Evolutionary conservation across 2,329 filamentous ascomycete species (phyloP).

Genomic region (Nectriaceae sp.): DNA sequence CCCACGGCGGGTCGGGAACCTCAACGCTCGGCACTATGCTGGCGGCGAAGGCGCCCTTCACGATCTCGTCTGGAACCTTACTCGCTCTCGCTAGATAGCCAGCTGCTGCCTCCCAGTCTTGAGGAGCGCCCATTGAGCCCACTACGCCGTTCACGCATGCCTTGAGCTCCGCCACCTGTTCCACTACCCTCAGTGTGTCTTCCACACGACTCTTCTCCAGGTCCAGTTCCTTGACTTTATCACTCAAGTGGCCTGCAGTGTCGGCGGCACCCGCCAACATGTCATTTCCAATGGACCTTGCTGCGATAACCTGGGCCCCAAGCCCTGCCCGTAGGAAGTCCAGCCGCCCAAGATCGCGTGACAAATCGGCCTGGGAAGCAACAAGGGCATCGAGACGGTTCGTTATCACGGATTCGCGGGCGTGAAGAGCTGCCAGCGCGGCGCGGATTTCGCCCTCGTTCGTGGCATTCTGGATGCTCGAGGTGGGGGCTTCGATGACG

Average conservation of each 20-base stretch:
- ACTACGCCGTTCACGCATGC: constrained; percentile 93
- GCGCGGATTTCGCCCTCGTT: constrained; percentile 79
- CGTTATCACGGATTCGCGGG: constrained; percentile 74
- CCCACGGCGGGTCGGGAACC: constrained; percentile 85
- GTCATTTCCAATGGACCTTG: constrained; percentile 80
- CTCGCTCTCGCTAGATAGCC: constrained; percentile 83
- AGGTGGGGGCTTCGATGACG: constrained; percentile 26
- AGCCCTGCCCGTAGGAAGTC: constrained; percentile 88
- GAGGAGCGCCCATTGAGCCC: constrained; percentile 94
- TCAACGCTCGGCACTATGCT: constrained; percentile 94
- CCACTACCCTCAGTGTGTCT: constrained; percentile 86
- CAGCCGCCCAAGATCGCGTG: constrained; percentile 81
- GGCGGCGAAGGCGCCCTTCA: constrained; percentile 83
- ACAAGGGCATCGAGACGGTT: constrained; percentile 75
- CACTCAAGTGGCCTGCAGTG: constrained; percentile 83
- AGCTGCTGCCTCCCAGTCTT: constrained; percentile 98
- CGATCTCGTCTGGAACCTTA: constrained; percentile 77
- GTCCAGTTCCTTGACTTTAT: constrained; percentile 84
- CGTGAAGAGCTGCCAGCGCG: constrained; percentile 73
- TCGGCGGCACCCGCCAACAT: constrained; percentile 87
- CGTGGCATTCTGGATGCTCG: constrained; percentile 66
- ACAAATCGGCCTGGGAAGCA: constrained; percentile 81
- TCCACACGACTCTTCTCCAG: constrained; percentile 90
- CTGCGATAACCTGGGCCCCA: constrained; percentile 81
- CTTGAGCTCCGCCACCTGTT: constrained; percentile 96